These are phyloP conservation scores for Scedosporium apiospermum DNA, from an alignment of 2,329 filamentous ascomycete genomes.

Conservation along the genomic window DNA sequence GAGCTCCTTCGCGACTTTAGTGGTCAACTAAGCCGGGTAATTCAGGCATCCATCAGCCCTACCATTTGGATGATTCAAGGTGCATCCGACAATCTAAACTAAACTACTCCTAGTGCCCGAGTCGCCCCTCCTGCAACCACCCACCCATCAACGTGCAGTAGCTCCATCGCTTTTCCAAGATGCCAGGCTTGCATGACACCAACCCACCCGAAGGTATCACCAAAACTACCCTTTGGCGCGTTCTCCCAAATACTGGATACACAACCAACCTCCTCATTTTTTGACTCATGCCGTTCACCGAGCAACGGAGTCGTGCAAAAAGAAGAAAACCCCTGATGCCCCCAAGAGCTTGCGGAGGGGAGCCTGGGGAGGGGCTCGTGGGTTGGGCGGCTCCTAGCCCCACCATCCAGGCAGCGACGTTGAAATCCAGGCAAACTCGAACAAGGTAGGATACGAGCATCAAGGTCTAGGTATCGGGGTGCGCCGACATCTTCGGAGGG, in stretches of 20 bases:
- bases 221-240: too few relatives aligned
- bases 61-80: not conserved
- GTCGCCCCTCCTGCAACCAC: too few relatives aligned
- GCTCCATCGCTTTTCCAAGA: too few relatives aligned
- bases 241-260: not conserved
- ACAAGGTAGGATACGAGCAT: too few relatives aligned
- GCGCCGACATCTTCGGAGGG: too few relatives aligned
- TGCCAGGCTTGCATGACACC: too few relatives aligned
- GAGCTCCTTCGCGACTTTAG: not conserved
- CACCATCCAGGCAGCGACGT: not conserved
- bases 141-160: too few relatives aligned
- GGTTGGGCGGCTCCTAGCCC: not conserved
- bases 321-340: not conserved
- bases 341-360: not conserved
- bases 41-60: slow-evolving; percentile 1
- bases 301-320: not conserved
- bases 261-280: not conserved
- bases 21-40: not conserved
- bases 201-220: too few relatives aligned
- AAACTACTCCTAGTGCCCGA: too few relatives aligned
- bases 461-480: too few relatives aligned
- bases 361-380: too few relatives aligned
- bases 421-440: not conserved
- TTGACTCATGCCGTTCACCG: not conserved
- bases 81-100: too few relatives aligned